These are phyloP conservation scores for Lagenidium sp. DNA, from an alignment of 352 stramenopile genomes.

Conservation along the genomic window DNA sequence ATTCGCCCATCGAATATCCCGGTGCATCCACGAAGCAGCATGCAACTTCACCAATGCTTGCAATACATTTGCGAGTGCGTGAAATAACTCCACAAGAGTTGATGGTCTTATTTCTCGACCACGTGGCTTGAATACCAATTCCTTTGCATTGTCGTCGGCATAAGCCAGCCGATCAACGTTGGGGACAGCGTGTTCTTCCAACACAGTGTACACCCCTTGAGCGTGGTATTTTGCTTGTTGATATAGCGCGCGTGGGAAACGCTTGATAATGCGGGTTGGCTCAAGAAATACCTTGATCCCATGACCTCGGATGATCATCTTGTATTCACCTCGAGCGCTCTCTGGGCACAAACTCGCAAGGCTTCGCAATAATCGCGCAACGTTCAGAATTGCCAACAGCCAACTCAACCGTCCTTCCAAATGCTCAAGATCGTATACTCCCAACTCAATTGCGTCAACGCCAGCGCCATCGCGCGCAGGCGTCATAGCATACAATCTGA, in stretches of 20 bases:
- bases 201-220: conserved; percentile 17
- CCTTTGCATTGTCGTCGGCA: conserved; percentile 7
- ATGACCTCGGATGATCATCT: conserved; percentile 3
- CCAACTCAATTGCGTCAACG: conserved; percentile 10
- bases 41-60: conserved; percentile 10
- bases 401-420: conserved; percentile 11
- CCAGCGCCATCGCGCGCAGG: conserved; percentile 3
- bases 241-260: conserved; percentile 5
- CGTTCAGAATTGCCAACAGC: conserved; percentile 20
- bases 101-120: conserved; percentile 6
- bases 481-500: conserved; percentile 15
- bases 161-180: conserved; percentile 10
- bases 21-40: conserved; percentile 9
- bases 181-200: conserved; percentile 12
- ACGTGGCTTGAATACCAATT: conserved; percentile 9
- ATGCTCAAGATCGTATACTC: conserved; percentile 8
- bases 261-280: conserved; percentile 16
- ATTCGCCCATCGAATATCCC: conserved; percentile 11
- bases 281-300: conserved; percentile 16
- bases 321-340: conserved; percentile 18
- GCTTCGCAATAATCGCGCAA: conserved; percentile 16
- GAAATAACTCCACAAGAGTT: conserved; percentile 8
- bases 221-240: conserved; percentile 4
- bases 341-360: conserved; percentile 19
- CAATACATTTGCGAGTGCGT: conserved; percentile 5